These are phyloP conservation scores for Tulasnella sp. DNA, from an alignment of 768 basidiomycete species.

Conservation along the genomic window DNA sequence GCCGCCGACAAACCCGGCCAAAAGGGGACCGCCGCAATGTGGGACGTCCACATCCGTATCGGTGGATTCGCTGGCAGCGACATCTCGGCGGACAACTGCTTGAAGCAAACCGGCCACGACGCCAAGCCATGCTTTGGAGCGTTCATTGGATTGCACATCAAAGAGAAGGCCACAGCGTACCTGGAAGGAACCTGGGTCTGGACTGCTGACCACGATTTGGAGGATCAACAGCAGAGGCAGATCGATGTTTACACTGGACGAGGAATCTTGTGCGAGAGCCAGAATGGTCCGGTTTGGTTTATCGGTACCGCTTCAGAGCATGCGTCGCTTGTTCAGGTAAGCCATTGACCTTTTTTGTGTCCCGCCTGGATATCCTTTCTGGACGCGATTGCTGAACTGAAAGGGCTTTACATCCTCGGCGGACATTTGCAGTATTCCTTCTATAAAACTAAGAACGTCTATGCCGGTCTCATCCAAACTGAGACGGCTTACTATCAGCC, in stretches of 20 bases:
- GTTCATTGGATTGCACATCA: constrained; percentile 67
- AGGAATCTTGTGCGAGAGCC: constrained; percentile 72
- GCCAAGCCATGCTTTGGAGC: constrained; percentile 58
- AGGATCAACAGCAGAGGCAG: constrained; percentile 54
- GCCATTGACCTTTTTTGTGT: not conserved
- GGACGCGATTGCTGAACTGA: not conserved
- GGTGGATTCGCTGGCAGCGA: constrained; percentile 39
- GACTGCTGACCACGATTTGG: constrained; percentile 80
- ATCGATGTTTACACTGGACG: constrained; percentile 66
- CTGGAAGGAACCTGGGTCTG: constrained; percentile 63
- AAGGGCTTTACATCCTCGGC: too few relatives aligned
- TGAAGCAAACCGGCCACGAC: constrained; percentile 40
- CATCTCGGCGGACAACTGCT: constrained; percentile 44
- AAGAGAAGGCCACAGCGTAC: constrained; percentile 47
- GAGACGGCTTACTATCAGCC: constrained; percentile 53
- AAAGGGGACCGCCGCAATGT: constrained; percentile 60
- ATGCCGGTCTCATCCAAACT: constrained; percentile 72
- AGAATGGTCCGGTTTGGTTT: constrained; percentile 74
- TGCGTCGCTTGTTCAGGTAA: constrained; percentile 18
- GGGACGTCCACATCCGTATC: constrained; percentile 59
- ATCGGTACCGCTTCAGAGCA: constrained; percentile 62
- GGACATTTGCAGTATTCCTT: constrained; percentile 76
- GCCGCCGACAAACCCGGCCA: constrained; percentile 61
- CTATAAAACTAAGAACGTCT: constrained; percentile 64
- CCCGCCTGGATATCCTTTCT: constrained; percentile 32